These are phyloP conservation scores for Chaetomiaceae sp. DNA, from an alignment of 2,329 filamentous ascomycete species.

Conservation along the genomic window DNA sequence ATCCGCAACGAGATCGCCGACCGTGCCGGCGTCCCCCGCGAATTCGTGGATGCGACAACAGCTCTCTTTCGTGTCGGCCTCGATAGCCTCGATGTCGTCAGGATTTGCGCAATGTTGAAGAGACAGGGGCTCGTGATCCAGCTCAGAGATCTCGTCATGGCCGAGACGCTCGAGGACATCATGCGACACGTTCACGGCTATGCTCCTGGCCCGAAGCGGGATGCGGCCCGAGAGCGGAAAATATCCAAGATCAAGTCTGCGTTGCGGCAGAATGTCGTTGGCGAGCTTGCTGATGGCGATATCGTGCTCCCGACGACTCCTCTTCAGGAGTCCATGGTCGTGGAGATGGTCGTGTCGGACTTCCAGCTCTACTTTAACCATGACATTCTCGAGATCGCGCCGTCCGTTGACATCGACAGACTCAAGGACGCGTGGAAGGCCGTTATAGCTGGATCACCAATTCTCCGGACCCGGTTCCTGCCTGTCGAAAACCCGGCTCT, in stretches of 20 bases:
- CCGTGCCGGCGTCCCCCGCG: conserved; percentile 51
- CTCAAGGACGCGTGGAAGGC: conserved; percentile 59
- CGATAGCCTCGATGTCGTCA: conserved; percentile 90
- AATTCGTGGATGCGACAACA: conserved; percentile 51
- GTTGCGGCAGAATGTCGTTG: conserved; percentile 38
- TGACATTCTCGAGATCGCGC: conserved; percentile 62
- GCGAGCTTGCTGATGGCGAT: conserved; percentile 43
- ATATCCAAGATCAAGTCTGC: conserved; percentile 11
- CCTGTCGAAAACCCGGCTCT: conserved; percentile 59
- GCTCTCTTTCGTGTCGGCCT: conserved; percentile 79
- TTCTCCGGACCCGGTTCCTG: conserved; percentile 71
- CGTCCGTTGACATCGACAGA: conserved; percentile 48
- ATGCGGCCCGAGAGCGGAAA: background rate
- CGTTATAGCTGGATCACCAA: conserved; percentile 59
- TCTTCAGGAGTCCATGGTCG: conserved; percentile 81
- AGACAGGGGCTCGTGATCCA: conserved; percentile 55
- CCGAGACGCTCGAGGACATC: conserved; percentile 64
- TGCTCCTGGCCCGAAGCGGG: background rate
- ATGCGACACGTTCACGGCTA: conserved; percentile 28
- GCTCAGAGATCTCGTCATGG: conserved; percentile 73
- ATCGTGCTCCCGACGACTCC: conserved; percentile 70
- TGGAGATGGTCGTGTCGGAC: conserved; percentile 71
- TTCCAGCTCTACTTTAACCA: conserved; percentile 82
- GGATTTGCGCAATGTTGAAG: conserved; percentile 68
- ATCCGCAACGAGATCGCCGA: conserved; percentile 60